Evolutionary conservation across 176 grass and related monocot genomes (phyloP), one percentile per base, ranked within the genome.

Genomic region (Oropetium thomaeum): DNA sequence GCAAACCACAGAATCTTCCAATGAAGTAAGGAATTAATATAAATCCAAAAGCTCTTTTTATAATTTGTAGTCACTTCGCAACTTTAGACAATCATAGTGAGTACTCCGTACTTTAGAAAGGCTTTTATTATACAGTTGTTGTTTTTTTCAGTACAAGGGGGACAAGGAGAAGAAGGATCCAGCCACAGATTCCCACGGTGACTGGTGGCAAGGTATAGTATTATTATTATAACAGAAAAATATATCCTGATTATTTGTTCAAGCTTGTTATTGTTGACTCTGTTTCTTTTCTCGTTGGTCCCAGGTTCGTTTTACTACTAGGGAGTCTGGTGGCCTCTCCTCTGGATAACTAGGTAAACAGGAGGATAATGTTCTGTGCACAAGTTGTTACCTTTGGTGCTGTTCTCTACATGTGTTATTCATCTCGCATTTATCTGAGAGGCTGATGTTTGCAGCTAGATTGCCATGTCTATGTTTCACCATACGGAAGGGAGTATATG

Each of bases 121-220:
- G n/a, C 27, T 72, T n/a, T 70, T 15, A 71, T 40, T 71, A 39
- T 55, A 27, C 16, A 55, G 17, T 74, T 65, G 3, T 41, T 77
- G 38, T 65, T 10, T 43, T 43, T 78, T 60, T 73, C 83, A 88
- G 91, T 74, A 98, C 49, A 84, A 84, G 79, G 82, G 12, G 31
- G 84, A 86, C 71, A 76, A 77, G 31, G 84, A 86, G 68, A 76
- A 77, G 47, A 87, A 92, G 54, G 91, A 92, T 55, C 86, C 80
- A 17, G 71, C 74, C 8, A 30, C 47, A 52, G 96, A 90, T 81
- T 95, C 89, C 66, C 90, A 93, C 80, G 96, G 96, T 6, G 88
- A 98, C 74, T 95, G 96, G 96, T 95, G 96, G 91, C 96, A 95
- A 98, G 96, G 91, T 98, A 94, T 76, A 58, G 5, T 11, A 10